Base-by-base conservation (phyloP, 441 rosid genomes). In the Aleurites moluccanus region DNA sequence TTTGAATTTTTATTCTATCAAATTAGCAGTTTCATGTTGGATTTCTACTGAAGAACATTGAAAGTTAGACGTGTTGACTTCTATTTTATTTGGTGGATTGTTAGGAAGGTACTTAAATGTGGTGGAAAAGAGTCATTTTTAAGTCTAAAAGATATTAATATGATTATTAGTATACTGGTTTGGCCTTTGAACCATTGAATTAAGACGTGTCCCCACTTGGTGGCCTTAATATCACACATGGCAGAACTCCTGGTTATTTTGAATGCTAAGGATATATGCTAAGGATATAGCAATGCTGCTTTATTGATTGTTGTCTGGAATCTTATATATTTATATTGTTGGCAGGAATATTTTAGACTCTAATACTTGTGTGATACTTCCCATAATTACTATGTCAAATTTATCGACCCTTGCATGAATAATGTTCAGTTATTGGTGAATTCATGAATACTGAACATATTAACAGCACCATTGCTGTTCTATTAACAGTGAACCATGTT, bases 401-500 rank as follows among this genome's bases (percentile, higher is more conserved):
- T 33, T 70, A 8, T 65, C 10, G 10, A 57, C 16, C 3, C 60
- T 20, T 33, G 2, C 18, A 23, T 33, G 1, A 53, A 55, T 55
- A 21, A 30, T 70, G 30, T 38, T 70, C 15, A 21, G 61, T 35
- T 30, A 45, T 40, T 25, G 25, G 38, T 62, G 57, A 47, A 3
- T 52, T 75, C 6, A 67, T 60, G 47, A 10, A 10, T 23, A 28
- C 67, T 16, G 52, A 60, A 27, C n/a, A 30, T 61, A n/a, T 30
- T 11, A 20, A 28, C 18, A 61, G 57, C 57, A 57, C 10, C 10
- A 18, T 6, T 70, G 15, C 13, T 71, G 73, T 72, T 77, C 72
- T 13, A 64, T 40, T 60, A 60, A 63, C 69, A 64, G 47, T 73
- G 72, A 65, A 64, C 55, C 75, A 59, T 77, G 71, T 78, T 78